Evolutionary conservation across 1,139 yeast genomes (phyloP).

Genomic region (Scheffersomyces segobiensis): DNA sequence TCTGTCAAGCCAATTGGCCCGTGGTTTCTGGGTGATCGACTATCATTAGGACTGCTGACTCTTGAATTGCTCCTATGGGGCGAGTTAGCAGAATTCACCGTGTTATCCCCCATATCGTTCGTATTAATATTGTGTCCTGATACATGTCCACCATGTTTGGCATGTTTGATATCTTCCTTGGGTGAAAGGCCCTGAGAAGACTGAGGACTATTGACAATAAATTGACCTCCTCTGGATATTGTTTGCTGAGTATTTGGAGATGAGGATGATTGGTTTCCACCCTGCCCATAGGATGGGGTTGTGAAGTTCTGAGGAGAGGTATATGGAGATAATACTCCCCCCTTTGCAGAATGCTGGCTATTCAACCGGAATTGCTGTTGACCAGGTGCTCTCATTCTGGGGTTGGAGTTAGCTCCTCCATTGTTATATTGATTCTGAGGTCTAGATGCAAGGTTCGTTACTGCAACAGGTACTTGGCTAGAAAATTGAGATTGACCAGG

Average conservation of each 20-base stretch:
- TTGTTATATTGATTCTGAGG: slow-evolving; percentile 1
- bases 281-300: slow-evolving; percentile 10
- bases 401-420: slow-evolving; percentile 1
- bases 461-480: neutral
- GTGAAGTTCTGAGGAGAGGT: slow-evolving; percentile 23
- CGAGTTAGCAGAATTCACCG: neutral
- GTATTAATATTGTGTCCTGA: neutral
- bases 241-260: slow-evolving; percentile 7
- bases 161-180: slow-evolving; percentile 25
- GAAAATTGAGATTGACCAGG: slow-evolving; percentile 1
- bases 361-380: slow-evolving; percentile 3
- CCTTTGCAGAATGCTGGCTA: slow-evolving; percentile 7
- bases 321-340: slow-evolving; percentile 17
- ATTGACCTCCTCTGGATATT: slow-evolving; percentile 16
- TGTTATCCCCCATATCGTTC: neutral
- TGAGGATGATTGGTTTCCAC: slow-evolving; percentile 2
- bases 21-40: neutral
- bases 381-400: neutral
- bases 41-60: neutral
- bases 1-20: neutral
- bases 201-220: slow-evolving; percentile 28
- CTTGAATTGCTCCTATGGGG: neutral
- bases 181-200: slow-evolving; percentile 38
- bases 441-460: slow-evolving; percentile 1
- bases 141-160: slow-evolving; percentile 7